These are phyloP conservation scores for Hibiscus tridactylites DNA, from an alignment of 345 rosid species.

Conservation along the genomic window DNA sequence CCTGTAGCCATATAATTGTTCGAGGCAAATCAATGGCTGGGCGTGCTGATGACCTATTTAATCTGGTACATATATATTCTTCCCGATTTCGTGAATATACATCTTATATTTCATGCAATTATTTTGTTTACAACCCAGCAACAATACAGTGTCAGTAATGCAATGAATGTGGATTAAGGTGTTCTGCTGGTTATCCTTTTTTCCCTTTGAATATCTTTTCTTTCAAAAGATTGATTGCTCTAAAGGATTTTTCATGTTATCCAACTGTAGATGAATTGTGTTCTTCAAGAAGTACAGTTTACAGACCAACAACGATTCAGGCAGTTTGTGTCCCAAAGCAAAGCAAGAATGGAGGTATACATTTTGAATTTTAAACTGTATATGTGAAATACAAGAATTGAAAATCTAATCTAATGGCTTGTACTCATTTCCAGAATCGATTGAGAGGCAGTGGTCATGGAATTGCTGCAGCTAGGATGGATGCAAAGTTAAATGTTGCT, in stretches of 20 bases:
- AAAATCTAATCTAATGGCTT: slow-evolving; percentile 5
- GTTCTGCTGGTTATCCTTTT: no score
- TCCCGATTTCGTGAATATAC: background rate
- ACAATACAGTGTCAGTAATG: no score
- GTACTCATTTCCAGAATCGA: slow-evolving; percentile 50
- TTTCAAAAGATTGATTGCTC: background rate
- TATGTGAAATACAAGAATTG: slow-evolving; percentile 2
- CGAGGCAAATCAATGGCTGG: slow-evolving; percentile 98
- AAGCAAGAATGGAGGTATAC: slow-evolving; percentile 95
- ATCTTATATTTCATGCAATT: background rate
- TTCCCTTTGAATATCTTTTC: no score
- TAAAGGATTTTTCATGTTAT: slow-evolving; percentile 7
- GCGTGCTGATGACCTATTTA: slow-evolving; percentile 76
- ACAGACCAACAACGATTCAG: slow-evolving; percentile 93
- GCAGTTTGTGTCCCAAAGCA: slow-evolving; percentile 96
- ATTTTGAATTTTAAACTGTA: slow-evolving; percentile 1
- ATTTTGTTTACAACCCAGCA: no score
- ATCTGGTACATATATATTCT: slow-evolving; percentile 46
- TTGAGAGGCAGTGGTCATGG: slow-evolving; percentile 93
- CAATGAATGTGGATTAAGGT: no score
- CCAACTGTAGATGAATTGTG: slow-evolving; percentile 51
- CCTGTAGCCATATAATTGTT: slow-evolving; percentile 71
- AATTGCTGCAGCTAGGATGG: slow-evolving; percentile 89
- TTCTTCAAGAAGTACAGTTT: slow-evolving; percentile 90
- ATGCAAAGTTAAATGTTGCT: slow-evolving; percentile 80